Base-by-base conservation (phyloP, 805 yeast species). In the Wickerhamomyces ciferrii region DNA sequence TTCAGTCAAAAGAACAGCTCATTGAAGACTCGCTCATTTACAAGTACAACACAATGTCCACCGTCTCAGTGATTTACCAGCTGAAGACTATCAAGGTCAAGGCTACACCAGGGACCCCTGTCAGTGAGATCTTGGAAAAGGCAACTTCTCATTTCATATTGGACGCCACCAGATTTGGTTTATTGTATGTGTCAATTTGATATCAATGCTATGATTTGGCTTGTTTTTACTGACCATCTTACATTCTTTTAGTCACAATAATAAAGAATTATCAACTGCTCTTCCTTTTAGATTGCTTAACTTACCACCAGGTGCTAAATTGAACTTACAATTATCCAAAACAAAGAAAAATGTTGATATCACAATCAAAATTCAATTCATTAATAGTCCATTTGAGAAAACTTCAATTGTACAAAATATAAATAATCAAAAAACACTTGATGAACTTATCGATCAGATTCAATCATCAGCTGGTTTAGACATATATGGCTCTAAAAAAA, bases 271-370 rank as follows among this genome's bases (percentile, higher is more conserved):
- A 19, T 67, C 73, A 5, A 50, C 66, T 15, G 65, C 70, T 32
- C 48, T 75, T 31, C 79, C 81, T 1, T 56, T 71, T 49, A 62
- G 79, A 47, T 53, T 75, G 17, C 53, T 70, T 15, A 69, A 70
- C 43, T 50, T 76, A 18, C 74, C 79, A 2, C 59, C 66, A 6
- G 80, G 80, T 13, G 70, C 68, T 17, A 75, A 71, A 40, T 46
- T 76, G 32, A 58, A 59, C 8, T 50, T 74, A 39, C 50, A 53
- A 32, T 42, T 44, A 14, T 40, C 52, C 1, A 37, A 43, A 9
- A 2, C 41, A 7, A 32, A 38, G 18, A 41, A 40, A 11, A 39
- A 50, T 2, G 43, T 51, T 2, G 48, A 47, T 13, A 50, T 67
- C 15, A 67, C 60, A 23, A 47, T 70, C 31, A 62, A 68, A 47